Evolutionary conservation across 148 eudicot genomes (phyloP).

Genomic region (Cornus suecica): DNA sequence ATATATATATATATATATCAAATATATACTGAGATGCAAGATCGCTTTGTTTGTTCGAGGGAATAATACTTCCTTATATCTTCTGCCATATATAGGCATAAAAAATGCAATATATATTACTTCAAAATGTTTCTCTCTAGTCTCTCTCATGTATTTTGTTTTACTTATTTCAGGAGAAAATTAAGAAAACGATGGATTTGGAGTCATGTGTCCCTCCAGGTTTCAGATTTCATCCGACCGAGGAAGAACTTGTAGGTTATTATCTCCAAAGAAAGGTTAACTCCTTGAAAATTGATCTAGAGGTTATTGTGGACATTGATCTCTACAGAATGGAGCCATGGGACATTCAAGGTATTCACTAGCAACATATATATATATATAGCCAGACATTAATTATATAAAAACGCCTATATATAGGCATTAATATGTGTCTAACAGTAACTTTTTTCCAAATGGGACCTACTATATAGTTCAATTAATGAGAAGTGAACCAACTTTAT

Average conservation of each 20-base stretch:
- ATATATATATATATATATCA: background rate
- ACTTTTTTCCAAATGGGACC: background rate
- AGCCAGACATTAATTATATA: too few species aligned
- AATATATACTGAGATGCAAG: background rate
- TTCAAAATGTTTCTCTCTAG: background rate
- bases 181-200: constrained; percentile 44
- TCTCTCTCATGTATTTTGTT: background rate
- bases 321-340: constrained; percentile 91
- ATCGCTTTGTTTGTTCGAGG: background rate
- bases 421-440: background rate
- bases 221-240: constrained; percentile 89
- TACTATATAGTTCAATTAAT: too few species aligned
- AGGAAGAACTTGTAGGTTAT: constrained; percentile 88
- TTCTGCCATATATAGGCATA: too few species aligned
- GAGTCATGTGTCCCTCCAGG: constrained; percentile 89
- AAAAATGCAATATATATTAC: too few species aligned
- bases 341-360: constrained; percentile 72
- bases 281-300: constrained; percentile 65
- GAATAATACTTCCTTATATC: too few species aligned
- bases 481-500: background rate
- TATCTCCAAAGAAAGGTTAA: constrained; percentile 68
- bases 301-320: constrained; percentile 74
- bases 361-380: background rate
- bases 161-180: constrained; percentile 7
- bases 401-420: background rate